Evolutionary conservation across 2,329 filamentous ascomycete species (phyloP).

Genomic region (Saccharata proteae): DNA sequence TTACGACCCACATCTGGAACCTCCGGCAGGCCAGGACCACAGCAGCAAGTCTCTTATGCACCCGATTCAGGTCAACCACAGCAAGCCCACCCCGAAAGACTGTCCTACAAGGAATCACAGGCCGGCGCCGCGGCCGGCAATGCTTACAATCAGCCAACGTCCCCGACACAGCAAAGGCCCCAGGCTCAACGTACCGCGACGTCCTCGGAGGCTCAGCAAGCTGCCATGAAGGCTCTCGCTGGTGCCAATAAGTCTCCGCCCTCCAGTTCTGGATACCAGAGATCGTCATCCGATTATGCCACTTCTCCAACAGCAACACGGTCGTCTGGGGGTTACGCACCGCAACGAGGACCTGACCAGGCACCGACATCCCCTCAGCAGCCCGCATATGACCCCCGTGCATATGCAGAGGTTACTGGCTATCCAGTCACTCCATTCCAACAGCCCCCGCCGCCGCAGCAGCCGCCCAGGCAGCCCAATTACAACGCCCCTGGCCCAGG

Average conservation of each 20-base stretch:
- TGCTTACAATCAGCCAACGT: conserved; percentile 33
- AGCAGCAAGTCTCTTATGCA: conserved; percentile 21
- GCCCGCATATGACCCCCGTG: conserved; percentile 63
- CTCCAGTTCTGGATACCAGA: conserved; percentile 26
- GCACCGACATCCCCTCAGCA: conserved; percentile 35
- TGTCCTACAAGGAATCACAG: conserved; percentile 35
- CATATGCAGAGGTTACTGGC: conserved; percentile 47
- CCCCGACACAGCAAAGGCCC: conserved; percentile 36
- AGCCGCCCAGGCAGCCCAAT: conserved; percentile 18
- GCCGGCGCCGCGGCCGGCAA: conserved; percentile 35
- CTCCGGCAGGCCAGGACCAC: conserved; percentile 23
- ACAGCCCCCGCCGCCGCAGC: conserved; percentile 22
- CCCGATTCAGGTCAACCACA: conserved; percentile 28
- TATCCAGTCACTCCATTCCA: conserved; percentile 19
- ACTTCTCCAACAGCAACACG: conserved; percentile 15
- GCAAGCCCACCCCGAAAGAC: conserved; percentile 27
- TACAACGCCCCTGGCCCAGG: conserved; percentile 20
- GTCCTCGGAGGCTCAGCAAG: conserved; percentile 34
- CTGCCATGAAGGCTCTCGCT: conserved; percentile 35
- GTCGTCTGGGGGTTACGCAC: conserved; percentile 23
- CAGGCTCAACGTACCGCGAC: conserved; percentile 38
- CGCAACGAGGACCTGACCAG: conserved; percentile 25
- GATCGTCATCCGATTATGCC: conserved; percentile 32
- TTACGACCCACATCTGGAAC: conserved; percentile 45
- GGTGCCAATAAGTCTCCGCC: conserved; percentile 27